Evolutionary conservation across 805 yeast species (phyloP).

Genomic region (Ogataea ramenticola): DNA sequence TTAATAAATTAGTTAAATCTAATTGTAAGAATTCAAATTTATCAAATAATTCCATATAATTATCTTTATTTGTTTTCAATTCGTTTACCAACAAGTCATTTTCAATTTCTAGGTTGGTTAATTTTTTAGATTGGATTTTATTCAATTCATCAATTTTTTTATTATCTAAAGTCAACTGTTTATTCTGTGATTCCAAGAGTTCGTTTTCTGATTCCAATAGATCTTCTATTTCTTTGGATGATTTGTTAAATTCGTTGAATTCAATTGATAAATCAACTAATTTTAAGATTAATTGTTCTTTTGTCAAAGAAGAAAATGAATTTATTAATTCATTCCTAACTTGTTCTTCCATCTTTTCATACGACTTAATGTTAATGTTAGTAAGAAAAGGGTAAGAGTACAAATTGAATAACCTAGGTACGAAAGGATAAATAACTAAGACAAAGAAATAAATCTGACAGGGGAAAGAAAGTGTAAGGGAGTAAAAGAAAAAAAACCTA

Average conservation of each 20-base stretch:
- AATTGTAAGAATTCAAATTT: neutral
- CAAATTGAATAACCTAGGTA: too few relatives aligned
- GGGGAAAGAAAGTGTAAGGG: too few relatives aligned
- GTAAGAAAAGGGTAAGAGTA: too few relatives aligned
- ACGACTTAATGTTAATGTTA: too few relatives aligned
- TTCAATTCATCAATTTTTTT: slow-evolving; percentile 10
- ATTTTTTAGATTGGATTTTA: neutral
- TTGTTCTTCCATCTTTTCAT: neutral
- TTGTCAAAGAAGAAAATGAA: neutral
- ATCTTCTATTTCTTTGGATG: slow-evolving; percentile 36
- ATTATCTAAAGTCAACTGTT: slow-evolving; percentile 7
- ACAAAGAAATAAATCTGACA: too few relatives aligned
- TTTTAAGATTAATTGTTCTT: slow-evolving; percentile 21
- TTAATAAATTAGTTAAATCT: neutral
- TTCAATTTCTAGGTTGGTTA: neutral
- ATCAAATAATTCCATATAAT: too few relatives aligned
- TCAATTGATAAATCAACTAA: slow-evolving; percentile 31
- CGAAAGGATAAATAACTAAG: too few relatives aligned
- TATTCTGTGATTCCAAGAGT: slow-evolving; percentile 19
- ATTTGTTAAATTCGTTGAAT: slow-evolving; percentile 34
- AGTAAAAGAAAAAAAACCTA: too few relatives aligned
- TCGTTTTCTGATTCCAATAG: slow-evolving; percentile 37
- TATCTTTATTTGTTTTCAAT: neutral
- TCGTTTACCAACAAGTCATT: neutral
- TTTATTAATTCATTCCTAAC: neutral